Evolutionary conservation across 31 red algal species (phyloP), one percentile per base, ranked within the genome.

Genomic region (Asparagopsis taxiformis): DNA sequence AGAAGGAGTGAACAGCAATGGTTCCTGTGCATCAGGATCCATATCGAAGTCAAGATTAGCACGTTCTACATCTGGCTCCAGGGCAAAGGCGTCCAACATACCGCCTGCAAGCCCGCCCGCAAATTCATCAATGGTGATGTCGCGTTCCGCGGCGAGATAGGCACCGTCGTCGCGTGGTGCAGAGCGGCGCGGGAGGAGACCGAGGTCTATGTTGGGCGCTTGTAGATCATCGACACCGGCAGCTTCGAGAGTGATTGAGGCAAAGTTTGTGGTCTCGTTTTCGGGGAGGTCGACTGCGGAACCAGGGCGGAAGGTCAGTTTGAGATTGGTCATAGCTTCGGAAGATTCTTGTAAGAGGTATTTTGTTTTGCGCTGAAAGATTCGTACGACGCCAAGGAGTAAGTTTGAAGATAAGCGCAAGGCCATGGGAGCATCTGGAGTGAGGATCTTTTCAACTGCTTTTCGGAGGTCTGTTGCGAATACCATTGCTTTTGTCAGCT

Each of bases 311-410:
- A 87, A 97, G 31, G 80, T 65, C 49, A 91, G 57, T 30, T 93
- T 87, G 2, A 97, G 50, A 1, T 62, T 70, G 9, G 85, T 71
- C 55, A 97, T 56, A 28, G 90, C 95, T 5, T 94, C 85, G 16
- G 85, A 69, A 9, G 78, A 85, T 29, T 98, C 95, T 22, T 76
- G 69, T 25, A 94, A 41, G 7, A 98, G 75, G 48, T 94, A 94
- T 23, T 87, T 77, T 16, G 86, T 73, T 58, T 98, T 93, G 19
- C 85, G 60, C 1, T 57, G 60, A 32, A 87, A 70, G 51, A 98
- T 91, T 19, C 95, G 84, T 3, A 82, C 90, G 52, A 94, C 87
- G 38, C 95, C 95, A 22, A 94, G 78, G 25, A 98, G 65, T 23
- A 98, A 70, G 10, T 82, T 85, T 10, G 70, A 75, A 3, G 90